A percentile compares a stretch with the other conserved stretches of the same genome.
Evolutionary conservation across 2,329 filamentous ascomycete species (phyloP).

Genomic region (Lasiodiplodia sp.): DNA sequence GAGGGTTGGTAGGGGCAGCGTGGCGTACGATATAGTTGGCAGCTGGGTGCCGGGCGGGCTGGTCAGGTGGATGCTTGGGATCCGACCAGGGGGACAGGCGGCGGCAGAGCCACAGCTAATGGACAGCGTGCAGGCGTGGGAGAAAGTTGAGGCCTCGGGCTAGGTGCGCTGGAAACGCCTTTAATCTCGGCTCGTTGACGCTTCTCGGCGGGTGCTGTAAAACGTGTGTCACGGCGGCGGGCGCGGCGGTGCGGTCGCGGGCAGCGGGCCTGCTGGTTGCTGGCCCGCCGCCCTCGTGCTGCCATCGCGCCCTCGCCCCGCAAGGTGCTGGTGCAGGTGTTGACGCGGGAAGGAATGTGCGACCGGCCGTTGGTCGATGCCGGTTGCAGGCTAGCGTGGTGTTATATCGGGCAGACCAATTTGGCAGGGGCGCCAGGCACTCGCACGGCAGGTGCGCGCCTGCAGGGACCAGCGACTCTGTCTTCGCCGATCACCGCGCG

Average conservation of each 20-base stretch:
- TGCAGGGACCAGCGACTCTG: constrained; percentile 20
- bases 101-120: constrained; percentile 47
- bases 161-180: constrained; percentile 25
- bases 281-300: background rate
- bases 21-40: constrained; percentile 85
- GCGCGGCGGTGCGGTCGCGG: background rate
- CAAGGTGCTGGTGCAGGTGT: background rate
- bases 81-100: constrained; percentile 56
- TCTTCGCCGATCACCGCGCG: constrained; percentile 19
- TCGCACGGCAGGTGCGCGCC: constrained; percentile 20
- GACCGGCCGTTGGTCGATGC: constrained; percentile 26
- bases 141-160: constrained; percentile 48
- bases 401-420: constrained; percentile 27
- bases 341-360: constrained; percentile 25
- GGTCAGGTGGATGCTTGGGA: constrained; percentile 94
- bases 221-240: constrained; percentile 16
- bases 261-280: background rate
- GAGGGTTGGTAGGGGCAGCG: constrained; percentile 83
- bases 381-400: constrained; percentile 10
- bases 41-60: constrained; percentile 77
- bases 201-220: constrained; percentile 12
- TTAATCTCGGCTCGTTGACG: constrained; percentile 25
- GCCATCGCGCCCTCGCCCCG: background rate
- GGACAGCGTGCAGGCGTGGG: constrained; percentile 56
- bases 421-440: constrained; percentile 16